Conservation (phyloP, 2,329 filamentous ascomycete species). For the Thyridium curvatum region DNA sequence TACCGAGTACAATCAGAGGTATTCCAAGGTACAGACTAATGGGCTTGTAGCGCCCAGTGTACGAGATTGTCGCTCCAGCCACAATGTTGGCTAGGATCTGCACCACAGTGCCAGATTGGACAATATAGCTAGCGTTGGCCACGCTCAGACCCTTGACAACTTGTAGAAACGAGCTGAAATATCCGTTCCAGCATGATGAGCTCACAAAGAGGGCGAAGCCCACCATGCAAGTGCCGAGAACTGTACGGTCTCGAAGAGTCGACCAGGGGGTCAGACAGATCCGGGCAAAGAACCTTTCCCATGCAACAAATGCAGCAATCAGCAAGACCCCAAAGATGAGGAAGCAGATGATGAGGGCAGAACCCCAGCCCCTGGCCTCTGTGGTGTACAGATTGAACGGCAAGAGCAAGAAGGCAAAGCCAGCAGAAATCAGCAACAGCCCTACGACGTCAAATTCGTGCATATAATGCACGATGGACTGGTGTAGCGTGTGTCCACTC, state of each 20-base stretch:
- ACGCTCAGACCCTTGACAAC: slow-evolving; percentile 16
- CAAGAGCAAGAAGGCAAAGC: slow-evolving; percentile 45
- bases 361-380: slow-evolving; percentile 30
- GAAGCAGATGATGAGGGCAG: slow-evolving; percentile 37
- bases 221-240: slow-evolving; percentile 22
- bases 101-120: slow-evolving; percentile 14
- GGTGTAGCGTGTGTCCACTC: slow-evolving; percentile 34
- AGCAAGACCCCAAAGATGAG: slow-evolving; percentile 41
- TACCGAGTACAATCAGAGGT: slow-evolving; percentile 45
- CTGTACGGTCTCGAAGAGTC: slow-evolving; percentile 40
- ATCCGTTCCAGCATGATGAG: slow-evolving; percentile 16
- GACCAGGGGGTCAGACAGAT: slow-evolving; percentile 34
- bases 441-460: slow-evolving; percentile 54
- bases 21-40: slow-evolving; percentile 33
- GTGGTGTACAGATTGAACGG: slow-evolving; percentile 36
- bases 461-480: slow-evolving; percentile 36
- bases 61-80: slow-evolving; percentile 41
- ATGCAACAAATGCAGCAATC: slow-evolving; percentile 28
- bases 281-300: slow-evolving; percentile 29
- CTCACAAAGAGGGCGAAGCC: slow-evolving; percentile 11
- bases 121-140: slow-evolving; percentile 13
- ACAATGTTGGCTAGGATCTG: slow-evolving; percentile 33
- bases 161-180: slow-evolving; percentile 15
- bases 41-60: slow-evolving; percentile 43
- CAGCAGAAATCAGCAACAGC: slow-evolving; percentile 42